A percentile compares a stretch with the other conserved stretches of the same genome.
Conservation (phyloP, 2,329 filamentous ascomycete genomes). For the Macrophomina phaseolina region DNA sequence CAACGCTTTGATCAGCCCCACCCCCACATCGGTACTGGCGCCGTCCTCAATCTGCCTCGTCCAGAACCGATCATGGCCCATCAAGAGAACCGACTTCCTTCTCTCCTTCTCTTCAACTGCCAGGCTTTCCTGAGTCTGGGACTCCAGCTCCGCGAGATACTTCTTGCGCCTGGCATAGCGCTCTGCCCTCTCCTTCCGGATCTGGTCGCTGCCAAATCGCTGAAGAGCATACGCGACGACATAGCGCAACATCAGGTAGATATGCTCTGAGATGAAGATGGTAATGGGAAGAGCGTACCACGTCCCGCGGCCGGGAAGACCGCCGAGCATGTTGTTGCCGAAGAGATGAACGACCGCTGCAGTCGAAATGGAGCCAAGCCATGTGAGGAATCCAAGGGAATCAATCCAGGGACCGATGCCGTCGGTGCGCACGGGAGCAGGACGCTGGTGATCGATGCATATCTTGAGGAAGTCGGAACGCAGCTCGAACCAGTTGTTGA, state of each 20-base stretch:
- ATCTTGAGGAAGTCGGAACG: slow-evolving; percentile 44
- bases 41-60: slow-evolving; percentile 38
- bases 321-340: slow-evolving; percentile 18
- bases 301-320: slow-evolving; percentile 29
- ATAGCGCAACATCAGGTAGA: slow-evolving; percentile 40
- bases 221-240: slow-evolving; percentile 36
- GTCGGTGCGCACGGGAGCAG: slow-evolving; percentile 37
- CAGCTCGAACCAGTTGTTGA: slow-evolving; percentile 45
- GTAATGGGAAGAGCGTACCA: slow-evolving; percentile 41
- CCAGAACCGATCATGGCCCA: slow-evolving; percentile 40
- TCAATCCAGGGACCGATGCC: slow-evolving; percentile 43
- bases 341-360: slow-evolving; percentile 43
- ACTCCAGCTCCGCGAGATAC: slow-evolving; percentile 37
- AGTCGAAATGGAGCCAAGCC: slow-evolving; percentile 41
- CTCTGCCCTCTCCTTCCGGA: slow-evolving; percentile 34
- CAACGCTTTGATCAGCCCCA: slow-evolving; percentile 37
- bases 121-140: slow-evolving; percentile 29
- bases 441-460: slow-evolving; percentile 40
- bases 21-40: slow-evolving; percentile 34
- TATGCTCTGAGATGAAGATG: slow-evolving; percentile 41
- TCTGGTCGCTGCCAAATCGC: slow-evolving; percentile 40
- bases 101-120: slow-evolving; percentile 37
- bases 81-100: slow-evolving; percentile 41
- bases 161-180: slow-evolving; percentile 38
- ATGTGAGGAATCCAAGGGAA: slow-evolving; percentile 40